Evolutionary conservation across 2,329 filamentous ascomycete genomes (phyloP), one percentile per base, ranked within the genome.

Genomic region (Hypoxylon sp.): DNA sequence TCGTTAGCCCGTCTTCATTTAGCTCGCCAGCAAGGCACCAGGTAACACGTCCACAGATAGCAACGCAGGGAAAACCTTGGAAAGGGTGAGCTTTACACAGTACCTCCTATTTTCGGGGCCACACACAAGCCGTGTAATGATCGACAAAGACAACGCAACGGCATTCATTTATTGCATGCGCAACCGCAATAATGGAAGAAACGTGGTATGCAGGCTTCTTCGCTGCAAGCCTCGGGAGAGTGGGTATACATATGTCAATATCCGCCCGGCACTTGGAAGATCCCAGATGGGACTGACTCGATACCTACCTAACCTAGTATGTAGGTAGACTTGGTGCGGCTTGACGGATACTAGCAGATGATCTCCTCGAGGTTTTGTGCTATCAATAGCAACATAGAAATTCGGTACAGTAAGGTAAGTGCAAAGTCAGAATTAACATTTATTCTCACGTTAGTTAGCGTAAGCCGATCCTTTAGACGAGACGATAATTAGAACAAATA

Each of bases 151-250:
- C 28, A 30, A 30, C 28, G 3, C 28, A 43, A 43, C 38, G 38
- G 38, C 25, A 23, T 14, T 7, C n/a, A 48, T 48, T 48, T n/a
- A n/a, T n/a, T n/a, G 28, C n/a, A 11, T 43, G 41, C 25, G 41
- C 52, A 23, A 56, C 28, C 19, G 21, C 23, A n/a, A 28, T 5
- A 51, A 52, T n/a, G 11, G 3, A 23, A 23, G 13, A 21, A 66
- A 67, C 67, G 63, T 67, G 67, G 60, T 32, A 51, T 56, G 46
- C 59, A 69, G 41, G 60, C 60, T 67, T 60, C 49, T 58, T 61
- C 60, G 60, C 36, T 61, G 50, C 60, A 59, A 59, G 28, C 36
- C 23, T 50, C 59, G 55, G 45, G 58, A 49, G 19, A 17, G 28
- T 2, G 30, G 55, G n/a, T n/a, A n/a, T 46, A 17, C 21, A 34